Evolutionary conservation across 371 early-diverging fungal species (phyloP).

Genomic region (Mortierella sp.): DNA sequence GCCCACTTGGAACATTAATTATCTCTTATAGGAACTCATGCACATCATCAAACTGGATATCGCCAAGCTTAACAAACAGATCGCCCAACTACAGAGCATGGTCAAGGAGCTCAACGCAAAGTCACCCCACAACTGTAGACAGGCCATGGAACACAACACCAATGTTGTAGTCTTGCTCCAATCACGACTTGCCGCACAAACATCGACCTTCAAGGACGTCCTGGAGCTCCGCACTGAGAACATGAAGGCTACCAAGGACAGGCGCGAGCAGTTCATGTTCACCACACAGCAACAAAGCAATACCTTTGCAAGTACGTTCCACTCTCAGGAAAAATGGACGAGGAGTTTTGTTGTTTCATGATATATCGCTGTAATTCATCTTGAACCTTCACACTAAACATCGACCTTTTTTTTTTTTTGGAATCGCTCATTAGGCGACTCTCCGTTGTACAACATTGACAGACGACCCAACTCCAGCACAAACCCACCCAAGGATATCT

Average conservation of each 20-base stretch:
- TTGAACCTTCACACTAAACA: not conserved
- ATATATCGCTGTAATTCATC: not conserved
- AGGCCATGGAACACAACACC: constrained; percentile 90
- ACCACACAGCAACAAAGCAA: constrained; percentile 51
- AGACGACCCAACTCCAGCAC: constrained; percentile 40
- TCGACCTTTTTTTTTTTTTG: constrained; percentile 7
- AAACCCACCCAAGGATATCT: constrained; percentile 50
- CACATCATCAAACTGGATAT: constrained; percentile 96
- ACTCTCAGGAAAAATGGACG: not conserved
- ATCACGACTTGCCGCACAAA: constrained; percentile 90
- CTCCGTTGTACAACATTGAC: constrained; percentile 54
- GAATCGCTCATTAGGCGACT: constrained; percentile 38
- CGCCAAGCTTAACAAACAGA: constrained; percentile 91
- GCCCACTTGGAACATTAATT: not conserved
- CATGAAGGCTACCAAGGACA: constrained; percentile 81
- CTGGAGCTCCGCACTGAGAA: constrained; percentile 94
- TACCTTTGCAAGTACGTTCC: constrained; percentile 50
- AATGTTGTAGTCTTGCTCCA: constrained; percentile 95
- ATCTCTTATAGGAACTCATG: constrained; percentile 82
- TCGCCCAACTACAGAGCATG: constrained; percentile 84
- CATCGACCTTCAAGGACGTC: constrained; percentile 92
- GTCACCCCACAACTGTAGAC: constrained; percentile 69
- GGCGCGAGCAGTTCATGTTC: constrained; percentile 71
- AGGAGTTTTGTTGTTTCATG: not conserved
- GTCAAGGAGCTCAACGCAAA: constrained; percentile 55